phyloP scores from a whole-genome alignment of 75 land plant genomes.

The Cunninghamia lanceolata region DNA sequence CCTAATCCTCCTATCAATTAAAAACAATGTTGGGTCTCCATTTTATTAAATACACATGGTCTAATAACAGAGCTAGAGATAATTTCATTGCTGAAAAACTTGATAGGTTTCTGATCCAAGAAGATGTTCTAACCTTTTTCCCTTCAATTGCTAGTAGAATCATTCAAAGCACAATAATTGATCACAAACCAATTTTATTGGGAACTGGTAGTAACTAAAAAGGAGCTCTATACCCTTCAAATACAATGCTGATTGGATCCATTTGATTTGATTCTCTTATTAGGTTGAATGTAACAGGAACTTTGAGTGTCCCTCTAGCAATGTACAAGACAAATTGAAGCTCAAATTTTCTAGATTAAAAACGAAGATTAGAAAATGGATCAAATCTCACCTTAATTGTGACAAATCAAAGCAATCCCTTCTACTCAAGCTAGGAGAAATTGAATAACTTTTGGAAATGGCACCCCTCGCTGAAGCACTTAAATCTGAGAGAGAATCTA shows the following conservation, averaged over 20 bases:
- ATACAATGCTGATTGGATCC: background rate
- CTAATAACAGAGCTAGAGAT: background rate
- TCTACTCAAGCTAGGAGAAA: background rate
- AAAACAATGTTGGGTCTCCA: background rate
- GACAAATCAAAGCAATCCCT: background rate
- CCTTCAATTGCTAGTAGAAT: too few relatives aligned
- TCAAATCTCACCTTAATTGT: background rate
- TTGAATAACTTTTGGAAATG: background rate
- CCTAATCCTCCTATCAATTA: too few relatives aligned
- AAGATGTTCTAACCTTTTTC: background rate
- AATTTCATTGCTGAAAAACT: background rate
- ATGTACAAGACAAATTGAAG: background rate
- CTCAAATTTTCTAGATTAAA: background rate
- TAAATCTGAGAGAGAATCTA: too few relatives aligned
- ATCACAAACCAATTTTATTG: background rate
- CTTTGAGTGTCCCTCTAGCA: background rate
- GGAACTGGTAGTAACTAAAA: background rate
- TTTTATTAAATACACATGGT: background rate
- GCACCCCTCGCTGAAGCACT: too few relatives aligned
- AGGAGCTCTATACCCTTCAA: background rate
- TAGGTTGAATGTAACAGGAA: background rate
- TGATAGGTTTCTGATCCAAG: too few relatives aligned
- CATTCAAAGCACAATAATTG: background rate
- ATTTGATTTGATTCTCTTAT: background rate
- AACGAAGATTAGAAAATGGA: background rate